Base-by-base conservation (phyloP, 2,329 filamentous ascomycete species). In the Claviceps citrina region DNA sequence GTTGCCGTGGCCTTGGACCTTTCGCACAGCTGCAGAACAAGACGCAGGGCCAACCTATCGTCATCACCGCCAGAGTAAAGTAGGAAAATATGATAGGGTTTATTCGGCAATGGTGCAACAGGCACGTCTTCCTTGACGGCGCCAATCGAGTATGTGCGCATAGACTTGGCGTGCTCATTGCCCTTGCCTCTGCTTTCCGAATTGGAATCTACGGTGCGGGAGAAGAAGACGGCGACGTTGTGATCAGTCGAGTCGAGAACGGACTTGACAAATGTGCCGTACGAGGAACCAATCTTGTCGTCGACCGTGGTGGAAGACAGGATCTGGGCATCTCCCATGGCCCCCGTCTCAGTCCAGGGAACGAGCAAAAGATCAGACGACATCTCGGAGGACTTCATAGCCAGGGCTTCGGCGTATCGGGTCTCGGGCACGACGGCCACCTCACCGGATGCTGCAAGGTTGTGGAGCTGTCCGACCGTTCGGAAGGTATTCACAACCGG, bases 401-500 rank as follows among this genome's bases (percentile, higher is more conserved):
- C 67, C 7, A 96, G 66, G 0, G 83, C 84, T 42, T 89, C 83
- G 0, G 86, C 78, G 53, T 85, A 95, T 0, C 78, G 80, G 9
- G 72, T 66, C 41, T 86, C 78, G 0, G 86, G 84, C 1, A 87
- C 77, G 36, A 94, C 76, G 0, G 82, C 77, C 1, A 93, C 79
- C 43, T 80, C 81, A 4, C 85, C 85, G 4, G 84, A 84, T 13
- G 89, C 80, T 1, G 84, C 77, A 1, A 95, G 70, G 46, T 87
- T 84, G 54, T 91, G 78, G 31, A 94, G 73, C 46, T 82, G 81
- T 1, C 84, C 85, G 49, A 95, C 87, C 0, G 85, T 84, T 36
- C 83, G 76, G 69, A 95, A 95, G 0, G 84, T 83, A 54, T 93
- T 94, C 40, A 95, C 76, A 4, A 96, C 79, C 0, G 89, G 85